A percentile compares a stretch with the other conserved stretches of the same genome.
Conservation (phyloP, 2,329 filamentous ascomycete species). For the Aspergillus awamori region DNA sequence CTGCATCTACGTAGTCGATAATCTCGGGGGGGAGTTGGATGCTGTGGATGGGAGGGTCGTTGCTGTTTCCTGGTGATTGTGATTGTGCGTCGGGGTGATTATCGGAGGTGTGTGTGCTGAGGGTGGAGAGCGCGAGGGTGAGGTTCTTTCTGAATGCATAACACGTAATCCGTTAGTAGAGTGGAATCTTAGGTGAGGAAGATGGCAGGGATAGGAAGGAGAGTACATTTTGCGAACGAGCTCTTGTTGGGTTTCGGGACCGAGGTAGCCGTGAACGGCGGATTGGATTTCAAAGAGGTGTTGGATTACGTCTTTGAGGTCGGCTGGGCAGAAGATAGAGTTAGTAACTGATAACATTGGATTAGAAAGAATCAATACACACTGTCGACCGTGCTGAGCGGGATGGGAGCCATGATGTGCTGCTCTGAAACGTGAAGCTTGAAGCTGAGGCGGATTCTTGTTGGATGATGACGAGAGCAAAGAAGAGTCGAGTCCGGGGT, state of each 20-base stretch:
- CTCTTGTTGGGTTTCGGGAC: slow-evolving; percentile 58
- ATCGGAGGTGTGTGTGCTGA: slow-evolving; percentile 47
- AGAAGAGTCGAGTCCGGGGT: slow-evolving; percentile 4
- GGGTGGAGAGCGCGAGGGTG: slow-evolving; percentile 56
- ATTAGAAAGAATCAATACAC: slow-evolving; percentile 12
- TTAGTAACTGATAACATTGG: not conserved
- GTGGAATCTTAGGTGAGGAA: not conserved
- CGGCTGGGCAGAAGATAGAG: slow-evolving; percentile 38
- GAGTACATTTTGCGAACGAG: slow-evolving; percentile 61
- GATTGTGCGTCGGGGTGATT: slow-evolving; percentile 34
- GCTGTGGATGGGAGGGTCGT: slow-evolving; percentile 51
- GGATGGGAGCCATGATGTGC: slow-evolving; percentile 39
- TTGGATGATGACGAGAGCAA: slow-evolving; percentile 2
- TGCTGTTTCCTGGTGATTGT: slow-evolving; percentile 32
- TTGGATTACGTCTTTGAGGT: slow-evolving; percentile 64
- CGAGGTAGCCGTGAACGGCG: slow-evolving; percentile 61
- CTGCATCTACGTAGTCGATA: slow-evolving; percentile 63
- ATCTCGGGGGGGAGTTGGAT: slow-evolving; percentile 64
- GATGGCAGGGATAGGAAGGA: slow-evolving; percentile 3
- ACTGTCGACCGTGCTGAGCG: slow-evolving; percentile 41
- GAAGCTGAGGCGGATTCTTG: not conserved
- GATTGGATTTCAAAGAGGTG: slow-evolving; percentile 65
- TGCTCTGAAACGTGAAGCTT: not conserved
- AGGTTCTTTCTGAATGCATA: slow-evolving; percentile 50
- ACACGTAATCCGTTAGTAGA: slow-evolving; percentile 2